Conservation (phyloP, 2,329 filamentous ascomycete genomes). For the Stagonosporopsis chrysanthemi region DNA sequence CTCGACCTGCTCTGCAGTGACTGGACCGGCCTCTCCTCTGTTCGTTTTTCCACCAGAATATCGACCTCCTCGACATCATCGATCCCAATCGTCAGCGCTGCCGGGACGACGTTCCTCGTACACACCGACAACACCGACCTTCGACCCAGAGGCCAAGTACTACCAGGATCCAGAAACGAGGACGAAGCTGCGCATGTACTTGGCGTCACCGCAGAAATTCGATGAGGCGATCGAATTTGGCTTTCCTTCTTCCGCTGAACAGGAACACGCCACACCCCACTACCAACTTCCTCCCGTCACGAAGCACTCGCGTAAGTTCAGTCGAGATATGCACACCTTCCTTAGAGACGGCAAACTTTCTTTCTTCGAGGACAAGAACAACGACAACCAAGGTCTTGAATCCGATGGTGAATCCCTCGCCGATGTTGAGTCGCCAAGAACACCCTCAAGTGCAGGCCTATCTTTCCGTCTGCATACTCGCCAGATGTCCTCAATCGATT, state of each 20-base stretch:
- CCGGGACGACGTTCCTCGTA: slow-evolving; percentile 41
- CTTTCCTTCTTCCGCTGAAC: slow-evolving; percentile 68
- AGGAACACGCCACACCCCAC: slow-evolving; percentile 31
- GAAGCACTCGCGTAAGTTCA: slow-evolving; percentile 51
- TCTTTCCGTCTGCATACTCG: slow-evolving; percentile 44
- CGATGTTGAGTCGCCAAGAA: slow-evolving; percentile 48
- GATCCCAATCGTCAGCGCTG: slow-evolving; percentile 40
- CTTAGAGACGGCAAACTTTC: slow-evolving; percentile 64
- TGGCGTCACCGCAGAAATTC: slow-evolving; percentile 91
- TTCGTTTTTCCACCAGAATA: slow-evolving; percentile 29
- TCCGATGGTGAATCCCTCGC: slow-evolving; percentile 44
- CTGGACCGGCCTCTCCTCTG: slow-evolving; percentile 54
- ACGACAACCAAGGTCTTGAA: slow-evolving; percentile 43
- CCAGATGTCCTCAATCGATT: slow-evolving; percentile 44
- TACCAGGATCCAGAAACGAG: slow-evolving; percentile 91
- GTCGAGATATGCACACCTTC: slow-evolving; percentile 65
- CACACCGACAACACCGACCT: slow-evolving; percentile 37
- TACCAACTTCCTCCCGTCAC: slow-evolving; percentile 46
- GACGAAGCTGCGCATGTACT: slow-evolving; percentile 82
- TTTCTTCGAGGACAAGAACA: slow-evolving; percentile 47
- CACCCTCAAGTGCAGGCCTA: slow-evolving; percentile 46
- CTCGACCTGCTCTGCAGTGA: slow-evolving; percentile 55
- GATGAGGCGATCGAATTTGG: slow-evolving; percentile 95
- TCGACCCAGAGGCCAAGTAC: slow-evolving; percentile 76
- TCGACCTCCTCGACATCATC: slow-evolving; percentile 42